Evolutionary conservation across 1,284 basidiomycete genomes (phyloP).

Genomic region (Cystobasidiaceae sp.): DNA sequence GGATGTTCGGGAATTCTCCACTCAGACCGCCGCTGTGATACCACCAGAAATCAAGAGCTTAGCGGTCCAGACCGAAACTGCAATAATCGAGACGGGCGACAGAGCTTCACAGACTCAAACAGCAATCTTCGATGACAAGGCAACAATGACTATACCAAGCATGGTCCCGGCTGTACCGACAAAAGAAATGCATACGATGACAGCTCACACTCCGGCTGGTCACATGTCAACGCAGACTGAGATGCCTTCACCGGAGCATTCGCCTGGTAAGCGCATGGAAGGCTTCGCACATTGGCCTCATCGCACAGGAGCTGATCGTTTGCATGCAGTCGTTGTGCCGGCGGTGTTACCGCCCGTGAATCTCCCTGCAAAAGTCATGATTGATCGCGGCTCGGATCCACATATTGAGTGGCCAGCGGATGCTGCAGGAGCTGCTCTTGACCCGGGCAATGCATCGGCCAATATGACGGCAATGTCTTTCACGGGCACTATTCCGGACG

Average conservation of each 20-base stretch:
- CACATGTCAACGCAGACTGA: too few relatives aligned
- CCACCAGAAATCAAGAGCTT: conserved; percentile 6
- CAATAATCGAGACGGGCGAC: conserved; percentile 14
- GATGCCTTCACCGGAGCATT: too few relatives aligned
- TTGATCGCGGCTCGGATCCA: conserved; percentile 2
- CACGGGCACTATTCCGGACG: background rate
- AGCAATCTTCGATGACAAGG: background rate
- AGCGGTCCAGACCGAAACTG: conserved; percentile 5
- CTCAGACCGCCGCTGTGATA: background rate
- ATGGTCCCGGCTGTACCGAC: too few relatives aligned
- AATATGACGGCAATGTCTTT: conserved; percentile 10
- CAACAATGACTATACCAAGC: too few relatives aligned
- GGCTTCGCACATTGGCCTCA: too few relatives aligned
- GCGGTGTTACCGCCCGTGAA: background rate
- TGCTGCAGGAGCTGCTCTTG: background rate
- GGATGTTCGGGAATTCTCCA: conserved; percentile 63
- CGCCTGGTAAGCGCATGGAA: too few relatives aligned
- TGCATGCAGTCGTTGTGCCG: background rate
- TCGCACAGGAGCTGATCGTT: too few relatives aligned
- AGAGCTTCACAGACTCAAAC: background rate
- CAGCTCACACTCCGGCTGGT: too few relatives aligned
- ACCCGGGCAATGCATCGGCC: background rate
- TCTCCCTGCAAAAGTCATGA: background rate
- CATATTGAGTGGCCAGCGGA: background rate
- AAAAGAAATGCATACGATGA: too few relatives aligned